These are phyloP conservation scores for Calocybe cyanea DNA, from an alignment of 768 basidiomycete genomes.

Conservation along the genomic window DNA sequence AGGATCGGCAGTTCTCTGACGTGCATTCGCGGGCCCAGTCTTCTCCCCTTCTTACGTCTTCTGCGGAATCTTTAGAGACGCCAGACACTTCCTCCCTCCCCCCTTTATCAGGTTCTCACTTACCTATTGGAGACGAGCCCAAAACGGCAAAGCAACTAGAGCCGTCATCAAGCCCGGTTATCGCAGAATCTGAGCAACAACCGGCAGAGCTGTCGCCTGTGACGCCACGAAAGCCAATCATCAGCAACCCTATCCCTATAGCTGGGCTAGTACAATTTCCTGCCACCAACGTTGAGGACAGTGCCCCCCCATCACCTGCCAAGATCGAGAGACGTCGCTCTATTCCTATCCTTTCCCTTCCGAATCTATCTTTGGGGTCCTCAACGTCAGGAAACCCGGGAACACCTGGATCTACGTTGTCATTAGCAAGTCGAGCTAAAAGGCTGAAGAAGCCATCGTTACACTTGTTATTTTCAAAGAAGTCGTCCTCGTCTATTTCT, in stretches of 20 bases:
- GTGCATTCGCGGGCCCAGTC: conserved; percentile 23
- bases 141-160: conserved; percentile 19
- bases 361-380: conserved; percentile 26
- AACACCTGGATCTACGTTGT: conserved; percentile 28
- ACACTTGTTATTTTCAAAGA: conserved; percentile 65
- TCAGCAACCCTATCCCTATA: conserved; percentile 28
- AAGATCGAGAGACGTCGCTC: conserved; percentile 33
- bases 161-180: conserved; percentile 21
- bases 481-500: conserved; percentile 46
- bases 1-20: conserved; percentile 16
- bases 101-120: conserved; percentile 34
- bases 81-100: conserved; percentile 51
- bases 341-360: conserved; percentile 36
- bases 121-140: conserved; percentile 27
- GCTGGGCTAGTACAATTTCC: conserved; percentile 45
- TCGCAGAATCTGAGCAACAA: conserved; percentile 22
- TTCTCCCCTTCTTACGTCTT: conserved; percentile 52
- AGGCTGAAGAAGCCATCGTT: conserved; percentile 65
- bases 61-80: conserved; percentile 57
- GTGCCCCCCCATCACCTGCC: conserved; percentile 10
- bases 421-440: conserved; percentile 30
- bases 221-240: conserved; percentile 22
- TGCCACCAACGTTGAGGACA: conserved; percentile 22
- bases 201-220: conserved; percentile 18
- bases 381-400: conserved; percentile 20